Evolutionary conservation across 768 basidiomycete species (phyloP).

Genomic region (Xerocomellus chrysenteron): DNA sequence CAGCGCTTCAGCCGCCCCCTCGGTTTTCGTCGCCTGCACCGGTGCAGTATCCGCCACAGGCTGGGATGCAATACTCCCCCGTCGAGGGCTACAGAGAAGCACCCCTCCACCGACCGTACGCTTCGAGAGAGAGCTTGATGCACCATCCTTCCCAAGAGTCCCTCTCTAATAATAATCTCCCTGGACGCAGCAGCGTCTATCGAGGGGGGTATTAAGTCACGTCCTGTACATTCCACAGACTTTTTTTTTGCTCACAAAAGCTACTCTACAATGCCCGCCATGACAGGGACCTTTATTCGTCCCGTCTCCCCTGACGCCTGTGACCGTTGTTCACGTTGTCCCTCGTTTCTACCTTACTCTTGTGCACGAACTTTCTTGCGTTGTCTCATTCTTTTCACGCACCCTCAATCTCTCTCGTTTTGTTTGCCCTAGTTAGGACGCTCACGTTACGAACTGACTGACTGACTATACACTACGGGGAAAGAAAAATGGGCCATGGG

Average conservation of each 20-base stretch:
- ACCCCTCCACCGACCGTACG: constrained; percentile 58
- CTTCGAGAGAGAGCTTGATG: constrained; percentile 16
- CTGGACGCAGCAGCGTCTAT: constrained; percentile 31
- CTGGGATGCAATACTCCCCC: constrained; percentile 24
- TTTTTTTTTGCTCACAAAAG: neutral
- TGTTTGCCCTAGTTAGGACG: neutral
- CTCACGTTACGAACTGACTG: neutral
- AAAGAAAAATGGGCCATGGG: too few species aligned
- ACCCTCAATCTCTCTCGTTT: neutral
- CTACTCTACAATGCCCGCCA: constrained; percentile 15
- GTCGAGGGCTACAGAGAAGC: constrained; percentile 52
- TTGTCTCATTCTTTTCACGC: too few species aligned
- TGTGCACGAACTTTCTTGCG: neutral
- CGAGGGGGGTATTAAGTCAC: constrained; percentile 18
- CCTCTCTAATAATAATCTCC: constrained; percentile 25
- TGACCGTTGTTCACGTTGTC: neutral
- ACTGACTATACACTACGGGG: too few species aligned
- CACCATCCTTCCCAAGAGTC: constrained; percentile 19
- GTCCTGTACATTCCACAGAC: neutral
- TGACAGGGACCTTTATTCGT: constrained; percentile 12
- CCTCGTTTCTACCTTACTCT: constrained; percentile 12
- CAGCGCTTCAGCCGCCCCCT: constrained; percentile 26
- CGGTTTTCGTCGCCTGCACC: constrained; percentile 41
- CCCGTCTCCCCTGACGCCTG: neutral
- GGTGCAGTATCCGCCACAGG: constrained; percentile 39